Evolutionary conservation across 1,139 yeast genomes (phyloP), one percentile per base, ranked within the genome.

Genomic region (Kodamaea fungicola): DNA sequence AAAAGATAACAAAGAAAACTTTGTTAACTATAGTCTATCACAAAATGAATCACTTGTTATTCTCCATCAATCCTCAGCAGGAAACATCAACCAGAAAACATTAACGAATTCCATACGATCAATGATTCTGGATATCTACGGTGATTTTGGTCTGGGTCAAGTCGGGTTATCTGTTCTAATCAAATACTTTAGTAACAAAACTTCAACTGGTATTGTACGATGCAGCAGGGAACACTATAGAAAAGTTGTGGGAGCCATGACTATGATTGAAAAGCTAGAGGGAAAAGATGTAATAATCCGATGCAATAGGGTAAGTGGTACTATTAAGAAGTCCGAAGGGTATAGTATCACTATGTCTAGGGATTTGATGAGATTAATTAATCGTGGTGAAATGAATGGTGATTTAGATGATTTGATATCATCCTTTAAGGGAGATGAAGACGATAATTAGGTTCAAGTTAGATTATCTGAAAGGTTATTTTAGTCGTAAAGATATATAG

Each of bases 171-270:
- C 80, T 32, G 56, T 87, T n/a, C 65, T 76, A 26, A 63, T 90
- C 40, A 87, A 88, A 53, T 89, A 89, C 55, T 90, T 86, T 60
- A 85, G 95, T 19, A 79, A 78, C 38, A 75, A 73, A 51, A 89
- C 97, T 0, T 80, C 90, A 1, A 81, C 90, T 0, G 97, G 97
- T 0, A 90, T 92, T 2, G 54, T 90, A 22, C 72, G 96, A 45
- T 85, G 94, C 41, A 74, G 83, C 8, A 62, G 95, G 38, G 85
- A 78, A 37, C 78, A 81, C 41, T 74, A 71, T 38, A 78, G 81
- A 32, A 53, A 74, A 8, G 77, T 87, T 1, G 67, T 87, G 46
- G 89, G 84, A 0, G 87, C 95, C 0, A 56, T 90, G 45, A 71
- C 86, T 0, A 64, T 84, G 42, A 75, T 88, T n/a, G 70, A 67